Evolutionary conservation across 2,329 filamentous ascomycete genomes (phyloP), one percentile per base, ranked within the genome.

Genomic region (Alternaria tenuissima): DNA sequence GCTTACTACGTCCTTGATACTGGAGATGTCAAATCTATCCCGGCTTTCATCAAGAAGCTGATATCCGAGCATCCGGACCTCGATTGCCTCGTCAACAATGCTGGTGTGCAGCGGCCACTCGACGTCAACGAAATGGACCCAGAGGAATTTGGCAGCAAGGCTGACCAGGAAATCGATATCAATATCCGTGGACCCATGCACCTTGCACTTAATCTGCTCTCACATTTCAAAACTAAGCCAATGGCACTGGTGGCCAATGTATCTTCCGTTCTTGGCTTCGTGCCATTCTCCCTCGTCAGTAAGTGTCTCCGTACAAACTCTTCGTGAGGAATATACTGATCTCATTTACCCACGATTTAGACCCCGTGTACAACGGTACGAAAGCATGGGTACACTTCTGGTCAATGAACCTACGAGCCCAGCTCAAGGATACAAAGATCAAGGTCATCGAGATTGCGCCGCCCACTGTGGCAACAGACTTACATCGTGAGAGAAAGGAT

Each of bases 31-130:
- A 52, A 72, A 0, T 68, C 76, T 1, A 83, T 87, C 8, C 77
- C 82, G 0, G 43, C 52, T 0, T 86, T 87, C 61, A 74, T 84
- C 54, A 57, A 79, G 42, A 79, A 78, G 16, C 68, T 88, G 42
- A 81, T 78, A 3, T 63, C 61, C 3, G 81, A 86, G 6, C 82
- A 88, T 65, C 84, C 83, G 0, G 82, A 86, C 6, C 70, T 88
- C 3, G 85, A 88, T 73, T 88, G 85, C 63, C 69, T 88, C 0
- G 77, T 88, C 69, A 88, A 88, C 76, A 88, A 88, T 55, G 86
- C 86, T 0, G 86, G 85, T 2, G 83, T 88, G 0, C 86, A 88
- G 69, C 76, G 84, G 2, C 86, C 85, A 0, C 79, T 88, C 1
- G 72, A 84, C 16, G 77, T 85, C 1, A 79, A 78, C 41, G 69